A percentile compares a stretch with the other conserved stretches of the same genome.
These are phyloP conservation scores for Bothriochloa decipiens DNA, from an alignment of 176 grass and related monocot genomes.

Conservation along the genomic window DNA sequence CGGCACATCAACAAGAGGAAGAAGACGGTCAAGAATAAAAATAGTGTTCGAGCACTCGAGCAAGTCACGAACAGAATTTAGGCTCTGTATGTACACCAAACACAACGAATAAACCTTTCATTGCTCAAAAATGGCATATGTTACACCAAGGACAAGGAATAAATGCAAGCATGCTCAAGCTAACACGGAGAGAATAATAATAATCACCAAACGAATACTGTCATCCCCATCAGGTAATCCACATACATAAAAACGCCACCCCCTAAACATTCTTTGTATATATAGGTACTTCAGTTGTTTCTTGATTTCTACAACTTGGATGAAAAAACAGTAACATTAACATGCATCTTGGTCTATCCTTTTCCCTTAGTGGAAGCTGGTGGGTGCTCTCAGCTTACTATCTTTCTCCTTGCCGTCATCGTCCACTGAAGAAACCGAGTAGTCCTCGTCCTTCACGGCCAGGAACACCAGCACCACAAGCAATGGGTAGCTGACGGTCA, in stretches of 20 bases:
- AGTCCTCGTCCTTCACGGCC: slow-evolving; percentile 69
- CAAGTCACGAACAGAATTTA: too few species aligned
- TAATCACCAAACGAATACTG: not conserved
- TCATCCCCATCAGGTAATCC: not conserved
- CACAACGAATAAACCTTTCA: not conserved
- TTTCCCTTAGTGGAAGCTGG: slow-evolving; percentile 41
- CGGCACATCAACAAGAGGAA: too few species aligned
- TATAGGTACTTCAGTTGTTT: not conserved
- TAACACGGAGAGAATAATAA: not conserved
- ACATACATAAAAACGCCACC: not conserved
- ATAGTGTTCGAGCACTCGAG: too few species aligned
- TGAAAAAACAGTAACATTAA: not conserved
- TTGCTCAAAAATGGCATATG: not conserved
- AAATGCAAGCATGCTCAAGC: not conserved
- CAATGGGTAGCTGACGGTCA: slow-evolving; percentile 80
- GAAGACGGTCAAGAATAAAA: too few species aligned
- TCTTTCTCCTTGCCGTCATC: slow-evolving; percentile 44
- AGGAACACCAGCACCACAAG: slow-evolving; percentile 69
- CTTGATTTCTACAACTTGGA: not conserved
- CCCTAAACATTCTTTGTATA: not conserved
- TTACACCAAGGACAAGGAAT: not conserved
- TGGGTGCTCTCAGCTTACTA: not conserved
- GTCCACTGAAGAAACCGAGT: slow-evolving; percentile 6
- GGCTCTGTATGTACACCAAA: too few species aligned
- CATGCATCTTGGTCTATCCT: not conserved